Percentiles rank a stretch among this genome's conserved stretches.
Conservation (phyloP, 2,329 filamentous ascomycete genomes). For the Rhytidhysteron rufulum region DNA sequence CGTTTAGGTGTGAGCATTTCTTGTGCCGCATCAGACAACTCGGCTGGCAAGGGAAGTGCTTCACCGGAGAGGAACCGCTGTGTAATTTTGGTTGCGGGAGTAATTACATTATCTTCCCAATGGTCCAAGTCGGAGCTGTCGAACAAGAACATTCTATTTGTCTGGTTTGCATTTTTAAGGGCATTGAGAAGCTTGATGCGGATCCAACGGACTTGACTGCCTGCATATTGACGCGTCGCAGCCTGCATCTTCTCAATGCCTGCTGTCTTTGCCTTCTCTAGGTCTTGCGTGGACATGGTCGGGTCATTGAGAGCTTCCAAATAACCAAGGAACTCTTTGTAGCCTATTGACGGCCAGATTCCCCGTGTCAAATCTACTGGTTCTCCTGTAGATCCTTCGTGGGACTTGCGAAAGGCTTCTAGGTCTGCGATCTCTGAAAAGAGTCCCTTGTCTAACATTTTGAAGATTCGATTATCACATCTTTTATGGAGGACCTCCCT, state of each 20-base stretch:
- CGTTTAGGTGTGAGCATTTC: conserved; percentile 57
- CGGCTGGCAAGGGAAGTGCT: conserved; percentile 49
- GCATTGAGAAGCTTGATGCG: conserved; percentile 73
- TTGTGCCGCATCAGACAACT: conserved; percentile 54
- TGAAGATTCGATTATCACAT: conserved; percentile 73
- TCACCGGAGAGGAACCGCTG: conserved; percentile 57
- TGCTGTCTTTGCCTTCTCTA: conserved; percentile 53
- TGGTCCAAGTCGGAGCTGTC: conserved; percentile 67
- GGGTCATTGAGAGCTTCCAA: conserved; percentile 37
- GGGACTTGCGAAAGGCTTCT: conserved; percentile 43
- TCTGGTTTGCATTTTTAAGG: conserved; percentile 53
- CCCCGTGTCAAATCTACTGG: conserved; percentile 70
- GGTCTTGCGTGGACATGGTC: conserved; percentile 33
- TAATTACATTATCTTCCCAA: conserved; percentile 63
- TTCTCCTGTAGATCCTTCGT: conserved; percentile 45
- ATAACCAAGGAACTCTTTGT: conserved; percentile 82
- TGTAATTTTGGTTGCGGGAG: conserved; percentile 61
- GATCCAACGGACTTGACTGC: conserved; percentile 82
- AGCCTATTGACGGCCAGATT: conserved; percentile 96
- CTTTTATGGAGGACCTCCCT: conserved; percentile 64
- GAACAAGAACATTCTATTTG: conserved; percentile 67
- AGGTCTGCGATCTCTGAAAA: conserved; percentile 59
- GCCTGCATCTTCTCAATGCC: conserved; percentile 74
- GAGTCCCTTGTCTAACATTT: conserved; percentile 70
- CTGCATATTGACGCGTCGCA: conserved; percentile 84